phyloP scores from a whole-genome alignment of 2,329 filamentous ascomycete genomes.

The Ophiostoma australiae region DNA sequence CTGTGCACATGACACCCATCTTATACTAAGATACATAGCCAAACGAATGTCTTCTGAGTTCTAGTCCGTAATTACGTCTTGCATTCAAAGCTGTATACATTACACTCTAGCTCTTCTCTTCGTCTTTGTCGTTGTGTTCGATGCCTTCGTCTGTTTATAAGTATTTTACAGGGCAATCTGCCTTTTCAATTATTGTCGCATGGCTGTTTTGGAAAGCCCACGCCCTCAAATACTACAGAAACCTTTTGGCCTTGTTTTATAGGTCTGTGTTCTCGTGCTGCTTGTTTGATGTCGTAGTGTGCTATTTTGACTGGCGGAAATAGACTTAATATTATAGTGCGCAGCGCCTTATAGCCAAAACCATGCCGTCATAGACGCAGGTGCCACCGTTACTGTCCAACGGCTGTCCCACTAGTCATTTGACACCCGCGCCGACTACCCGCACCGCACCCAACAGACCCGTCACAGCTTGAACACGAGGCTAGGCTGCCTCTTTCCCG shows the following conservation, averaged over 20 bases:
- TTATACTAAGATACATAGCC: not conserved
- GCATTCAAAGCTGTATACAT: not conserved
- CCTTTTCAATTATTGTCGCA: not conserved
- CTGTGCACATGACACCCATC: not conserved
- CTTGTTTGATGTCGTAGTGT: not conserved
- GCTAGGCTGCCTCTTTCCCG: slow-evolving; percentile 22
- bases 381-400: slow-evolving; percentile 2
- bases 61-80: too few relatives aligned
- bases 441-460: not conserved
- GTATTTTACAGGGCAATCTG: not conserved
- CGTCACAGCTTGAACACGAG: slow-evolving; percentile 18
- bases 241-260: not conserved
- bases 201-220: not conserved
- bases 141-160: not conserved
- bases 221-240: not conserved
- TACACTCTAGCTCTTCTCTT: not conserved
- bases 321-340: not conserved
- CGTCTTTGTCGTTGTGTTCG: not conserved
- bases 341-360: not conserved
- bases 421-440: not conserved
- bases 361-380: slow-evolving; percentile 2
- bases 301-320: not conserved
- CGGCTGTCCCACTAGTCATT: not conserved
- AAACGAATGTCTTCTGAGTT: too few relatives aligned
- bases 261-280: not conserved